Evolutionary conservation across 305 asterid species (phyloP), one percentile per base, ranked within the genome.

Genomic region (Fraxinus greggii): DNA sequence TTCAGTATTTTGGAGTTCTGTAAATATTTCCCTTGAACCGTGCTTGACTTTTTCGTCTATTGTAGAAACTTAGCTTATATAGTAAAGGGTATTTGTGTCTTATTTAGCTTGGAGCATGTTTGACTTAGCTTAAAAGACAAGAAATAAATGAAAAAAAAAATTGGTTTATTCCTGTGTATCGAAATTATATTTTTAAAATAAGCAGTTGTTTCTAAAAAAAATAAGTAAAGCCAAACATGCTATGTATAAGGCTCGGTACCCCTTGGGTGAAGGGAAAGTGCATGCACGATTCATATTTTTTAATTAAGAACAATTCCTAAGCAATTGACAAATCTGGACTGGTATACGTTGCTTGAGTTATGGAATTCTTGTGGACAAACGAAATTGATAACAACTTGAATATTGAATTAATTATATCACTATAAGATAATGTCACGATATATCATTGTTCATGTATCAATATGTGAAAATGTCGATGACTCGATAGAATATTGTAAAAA

Each of bases 1-100:
- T 72, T 77, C 73, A 45, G 45, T 79, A 33, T 82, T 76, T 72
- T 67, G 29, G 84, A 45, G 73, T 61, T 76, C 54, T 84, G 84
- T 79, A 81, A 19, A 76, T 81, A 70, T 29, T 42, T 35, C 79
- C 19, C 69, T 56, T 77, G 33, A 32, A 76, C 59, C 72, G 48
- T 69, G 75, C 77, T 86, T 8, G 78, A 29, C 21, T 51, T n/a
- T n/a, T n/a, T n/a, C n/a, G n/a, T n/a, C n/a, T n/a, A n/a, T n/a
- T n/a, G n/a, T n/a, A n/a, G n/a, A n/a, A n/a, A n/a, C n/a, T n/a
- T n/a, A n/a, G n/a, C n/a, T n/a, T n/a, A n/a, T n/a, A n/a, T n/a
- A 48, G 21, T 17, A 15, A 48, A 48, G 59, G 59, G 21, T 4
- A 48, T 3, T 15, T 48, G 59, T 48, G 48, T 40, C 31, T 23